Evolutionary conservation across 2,329 filamentous ascomycete species (phyloP).

Genomic region (Calonectria leucothoes): DNA sequence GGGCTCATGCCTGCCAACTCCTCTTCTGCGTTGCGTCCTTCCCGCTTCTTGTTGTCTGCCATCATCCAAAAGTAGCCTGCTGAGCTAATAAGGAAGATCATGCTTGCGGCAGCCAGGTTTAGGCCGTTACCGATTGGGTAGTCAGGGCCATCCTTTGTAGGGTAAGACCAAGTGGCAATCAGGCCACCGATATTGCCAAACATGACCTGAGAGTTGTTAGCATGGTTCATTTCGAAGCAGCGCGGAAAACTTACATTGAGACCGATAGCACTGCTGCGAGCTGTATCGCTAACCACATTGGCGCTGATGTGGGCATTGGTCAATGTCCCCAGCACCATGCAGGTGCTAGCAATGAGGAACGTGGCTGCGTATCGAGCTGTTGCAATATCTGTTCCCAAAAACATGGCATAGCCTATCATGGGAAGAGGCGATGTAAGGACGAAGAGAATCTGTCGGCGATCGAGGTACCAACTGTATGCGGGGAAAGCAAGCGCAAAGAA

Average conservation of each 20-base stretch:
- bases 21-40: conserved; percentile 63
- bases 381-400: conserved; percentile 61
- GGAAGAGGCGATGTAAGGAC: conserved; percentile 66
- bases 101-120: conserved; percentile 72
- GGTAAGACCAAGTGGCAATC: conserved; percentile 73
- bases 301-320: conserved; percentile 72
- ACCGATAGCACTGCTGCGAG: conserved; percentile 72
- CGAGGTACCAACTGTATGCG: conserved; percentile 66
- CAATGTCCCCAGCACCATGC: conserved; percentile 70
- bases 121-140: conserved; percentile 74
- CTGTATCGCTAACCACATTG: conserved; percentile 75
- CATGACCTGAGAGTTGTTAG: conserved; percentile 37
- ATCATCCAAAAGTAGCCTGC: conserved; percentile 70
- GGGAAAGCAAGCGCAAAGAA: conserved; percentile 70
- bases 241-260: conserved; percentile 35
- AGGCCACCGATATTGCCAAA: conserved; percentile 68
- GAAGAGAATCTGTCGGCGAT: conserved; percentile 67
- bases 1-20: conserved; percentile 67
- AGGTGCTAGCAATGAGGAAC: conserved; percentile 71
- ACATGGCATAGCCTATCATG: conserved; percentile 74
- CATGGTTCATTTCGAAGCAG: neutral
- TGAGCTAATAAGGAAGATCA: conserved; percentile 63
- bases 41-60: conserved; percentile 70
- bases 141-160: conserved; percentile 71
- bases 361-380: conserved; percentile 71